Evolutionary conservation across 805 yeast genomes (phyloP).

Genomic region (Yamadazyma philogaea): DNA sequence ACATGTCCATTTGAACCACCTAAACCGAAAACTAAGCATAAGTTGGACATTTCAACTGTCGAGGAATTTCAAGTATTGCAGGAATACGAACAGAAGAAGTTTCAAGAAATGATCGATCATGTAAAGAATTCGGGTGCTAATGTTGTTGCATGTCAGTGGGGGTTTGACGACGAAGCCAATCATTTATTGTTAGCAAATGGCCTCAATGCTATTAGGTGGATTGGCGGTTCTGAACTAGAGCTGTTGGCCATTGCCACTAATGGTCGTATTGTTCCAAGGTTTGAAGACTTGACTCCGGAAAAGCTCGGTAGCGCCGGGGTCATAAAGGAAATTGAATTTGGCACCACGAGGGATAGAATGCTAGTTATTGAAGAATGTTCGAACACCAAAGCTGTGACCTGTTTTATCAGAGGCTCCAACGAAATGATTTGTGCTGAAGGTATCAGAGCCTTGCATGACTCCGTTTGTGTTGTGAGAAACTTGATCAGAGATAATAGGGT

Average conservation of each 20-base stretch:
- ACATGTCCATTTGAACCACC: conserved; percentile 99
- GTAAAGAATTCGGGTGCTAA: conserved; percentile 93
- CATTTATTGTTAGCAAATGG: conserved; percentile 84
- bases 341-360: conserved; percentile 96
- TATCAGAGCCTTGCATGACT: conserved; percentile 92
- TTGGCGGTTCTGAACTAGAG: conserved; percentile 96
- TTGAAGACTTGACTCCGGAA: conserved; percentile 79
- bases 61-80: conserved; percentile 92
- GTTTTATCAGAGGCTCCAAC: conserved; percentile 92
- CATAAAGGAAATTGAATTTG: conserved; percentile 86
- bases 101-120: conserved; percentile 80
- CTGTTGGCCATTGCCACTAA: conserved; percentile 95
- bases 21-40: conserved; percentile 98
- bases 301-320: conserved; percentile 87
- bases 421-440: conserved; percentile 98
- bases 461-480: conserved; percentile 96
- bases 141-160: conserved; percentile 98
- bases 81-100: conserved; percentile 86
- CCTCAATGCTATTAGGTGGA: conserved; percentile 97
- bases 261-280: conserved; percentile 95
- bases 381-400: conserved; percentile 84
- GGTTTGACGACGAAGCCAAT: conserved; percentile 98
- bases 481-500: conserved; percentile 87
- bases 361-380: conserved; percentile 87
- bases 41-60: conserved; percentile 86